Conservation (phyloP, 495 filamentous ascomycete species). For the Trichoderma parareesei region DNA sequence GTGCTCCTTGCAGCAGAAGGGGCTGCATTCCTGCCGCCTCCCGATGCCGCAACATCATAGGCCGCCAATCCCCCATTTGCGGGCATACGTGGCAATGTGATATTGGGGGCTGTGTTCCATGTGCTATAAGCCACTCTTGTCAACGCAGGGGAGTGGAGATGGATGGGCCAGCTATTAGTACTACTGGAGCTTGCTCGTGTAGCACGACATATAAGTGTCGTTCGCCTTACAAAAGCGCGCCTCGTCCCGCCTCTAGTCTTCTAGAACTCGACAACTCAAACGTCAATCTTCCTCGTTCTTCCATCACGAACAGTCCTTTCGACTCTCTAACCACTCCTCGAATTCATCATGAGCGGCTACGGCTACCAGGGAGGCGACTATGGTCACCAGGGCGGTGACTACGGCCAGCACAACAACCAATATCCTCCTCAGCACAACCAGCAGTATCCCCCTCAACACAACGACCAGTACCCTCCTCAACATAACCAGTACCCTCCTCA, state of each 20-base stretch:
- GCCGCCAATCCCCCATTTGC: not conserved
- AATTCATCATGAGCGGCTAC: conserved; percentile 5
- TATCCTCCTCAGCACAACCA: too few relatives aligned
- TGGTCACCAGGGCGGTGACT: not conserved
- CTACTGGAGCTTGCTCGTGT: not conserved
- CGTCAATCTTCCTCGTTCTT: not conserved
- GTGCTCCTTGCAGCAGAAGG: not conserved
- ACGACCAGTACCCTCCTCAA: too few relatives aligned
- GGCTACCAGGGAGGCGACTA: not conserved
- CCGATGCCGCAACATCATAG: not conserved
- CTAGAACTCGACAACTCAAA: not conserved
- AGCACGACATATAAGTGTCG: not conserved
- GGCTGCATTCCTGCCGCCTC: not conserved
- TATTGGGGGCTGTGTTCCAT: conserved; percentile 2
- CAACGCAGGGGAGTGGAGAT: conserved; percentile 8
- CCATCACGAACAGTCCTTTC: not conserved
- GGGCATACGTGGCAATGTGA: not conserved
- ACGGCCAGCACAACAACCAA: too few relatives aligned
- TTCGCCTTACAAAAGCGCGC: not conserved
- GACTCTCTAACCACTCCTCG: not conserved
- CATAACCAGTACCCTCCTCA: too few relatives aligned
- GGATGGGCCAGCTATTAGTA: not conserved
- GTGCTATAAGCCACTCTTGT: not conserved
- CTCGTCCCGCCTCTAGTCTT: not conserved
- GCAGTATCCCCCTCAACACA: too few relatives aligned